Base-by-base conservation (phyloP, 2,329 filamentous ascomycete species). In the Calonectria pteridis region DNA sequence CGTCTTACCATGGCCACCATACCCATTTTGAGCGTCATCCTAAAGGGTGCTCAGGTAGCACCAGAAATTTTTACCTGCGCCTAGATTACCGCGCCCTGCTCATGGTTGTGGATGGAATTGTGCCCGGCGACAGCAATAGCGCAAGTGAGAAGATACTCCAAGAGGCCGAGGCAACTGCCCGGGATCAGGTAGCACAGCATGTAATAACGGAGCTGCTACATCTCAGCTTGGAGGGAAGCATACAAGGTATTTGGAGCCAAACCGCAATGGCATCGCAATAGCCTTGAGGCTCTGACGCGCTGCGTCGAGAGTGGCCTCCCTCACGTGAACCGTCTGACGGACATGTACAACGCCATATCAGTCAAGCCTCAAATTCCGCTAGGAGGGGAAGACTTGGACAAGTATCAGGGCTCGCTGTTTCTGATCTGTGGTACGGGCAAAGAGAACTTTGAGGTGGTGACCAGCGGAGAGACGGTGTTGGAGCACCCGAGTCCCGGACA, bases 281-380 rank as follows among this genome's bases (percentile, higher is more conserved):
- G 75, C 40, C 55, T 77, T 0, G 76, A 77, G 67, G 70, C 73
- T 6, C 33, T 77, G 7, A 77, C 76, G 16, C 76, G 75, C 13
- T 75, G 76, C 18, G 76, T 63, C 5, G 68, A 67, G 40, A 67
- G 35, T 7, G 73, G 75, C 6, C 59, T 77, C 18, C 76, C 76
- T n/a, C 75, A 75, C 3, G 75, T 77, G 31, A 77, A 77, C 49
- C 67, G 75, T 14, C 28, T 77, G 37, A 77, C 76, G 1, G 76
- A 77, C 64, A 77, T 77, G 23, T 77, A 77, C 75, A 77, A 77
- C 43, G 75, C 75, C 63, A 77, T 77, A 23, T 77, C 76, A 2
- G 72, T 77, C 67, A 77, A 77, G 55, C 71, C 77, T 23, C 75
- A 77, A 29, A 71, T 77, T 13, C 76, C 75, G 3, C 43, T 77